Base-by-base conservation (phyloP, 495 filamentous ascomycete species). In the Neurospora terricola region DNA sequence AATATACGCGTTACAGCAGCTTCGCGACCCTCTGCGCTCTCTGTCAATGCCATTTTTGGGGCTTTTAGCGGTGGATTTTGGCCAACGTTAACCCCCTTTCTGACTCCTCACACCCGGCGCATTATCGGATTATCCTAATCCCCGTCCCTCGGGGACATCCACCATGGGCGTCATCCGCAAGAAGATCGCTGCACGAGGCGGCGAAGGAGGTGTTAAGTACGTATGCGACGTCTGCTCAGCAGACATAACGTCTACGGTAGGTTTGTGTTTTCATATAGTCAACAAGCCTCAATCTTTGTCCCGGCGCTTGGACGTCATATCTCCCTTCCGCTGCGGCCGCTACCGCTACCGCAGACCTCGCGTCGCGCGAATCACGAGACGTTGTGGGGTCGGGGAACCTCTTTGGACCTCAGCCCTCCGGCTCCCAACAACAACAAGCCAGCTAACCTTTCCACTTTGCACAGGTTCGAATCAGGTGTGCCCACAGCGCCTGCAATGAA, bases 101-200 rank as follows among this genome's bases (percentile, higher is more conserved):
- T 45, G 62, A 69, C 74, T 23, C 16, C 37, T 10, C 18, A 69
- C 74, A 72, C 76, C 71, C 73, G 75, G 78, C 72, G 68, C 43
- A 73, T 69, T 74, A 72, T 69, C 71, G 36, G 37, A 68, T 59
- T 73, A 76, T 72, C 72, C 54, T 27, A 73, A 70, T 74, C 69
- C 43, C 54, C 71, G 62, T 66, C 69, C 23, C 66, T 34, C 38
- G 72, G 73, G 72, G 70, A 72, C 71, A 37, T 38, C 40, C 72
- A 78, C 62, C 21, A 98, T 98, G 95, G 95, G 94, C 78, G 92
- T 97, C 80, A 97, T 98, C 83, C 91, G 94, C 80, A 97, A 97
- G 87, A 98, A 97, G 84, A 94, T 93, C 72, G 92, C 93, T 75
- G 88, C 91, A 73, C 89, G 93, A 78, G 93, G 93, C 62, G 94